Conservation (phyloP, 1,284 basidiomycete genomes). For the Leccinum pallidistipes region DNA sequence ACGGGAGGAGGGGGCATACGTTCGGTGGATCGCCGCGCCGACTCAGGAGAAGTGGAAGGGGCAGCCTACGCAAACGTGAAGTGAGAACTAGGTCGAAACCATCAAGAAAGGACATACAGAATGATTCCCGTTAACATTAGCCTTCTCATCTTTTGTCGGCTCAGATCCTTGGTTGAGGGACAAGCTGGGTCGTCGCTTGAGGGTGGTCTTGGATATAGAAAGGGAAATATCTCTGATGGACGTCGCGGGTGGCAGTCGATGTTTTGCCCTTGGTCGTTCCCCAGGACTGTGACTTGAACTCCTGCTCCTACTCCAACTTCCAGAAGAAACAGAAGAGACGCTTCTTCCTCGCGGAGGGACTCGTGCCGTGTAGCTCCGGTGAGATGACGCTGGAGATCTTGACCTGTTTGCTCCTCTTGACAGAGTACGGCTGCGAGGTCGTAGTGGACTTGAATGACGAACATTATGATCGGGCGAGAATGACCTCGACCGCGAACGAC, state of each 20-base stretch:
- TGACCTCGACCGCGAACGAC: slow-evolving; percentile 62
- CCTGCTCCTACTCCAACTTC: slow-evolving; percentile 51
- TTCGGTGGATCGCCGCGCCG: slow-evolving; percentile 26
- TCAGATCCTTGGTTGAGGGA: slow-evolving; percentile 26
- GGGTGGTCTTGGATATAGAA: slow-evolving; percentile 34
- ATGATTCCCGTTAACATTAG: slow-evolving; percentile 37
- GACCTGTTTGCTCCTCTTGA: slow-evolving; percentile 25
- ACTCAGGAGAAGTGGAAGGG: slow-evolving; percentile 22
- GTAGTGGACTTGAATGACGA: slow-evolving; percentile 46
- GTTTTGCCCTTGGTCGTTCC: slow-evolving; percentile 52
- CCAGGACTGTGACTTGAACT: slow-evolving; percentile 55
- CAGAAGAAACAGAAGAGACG: slow-evolving; percentile 45
- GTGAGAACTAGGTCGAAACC: slow-evolving; percentile 5
- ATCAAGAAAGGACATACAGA: slow-evolving; percentile 24
- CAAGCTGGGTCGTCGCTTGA: slow-evolving; percentile 27
- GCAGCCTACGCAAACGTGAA: slow-evolving; percentile 20
- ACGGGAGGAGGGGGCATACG: slow-evolving; percentile 33
- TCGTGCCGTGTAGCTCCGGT: slow-evolving; percentile 32
- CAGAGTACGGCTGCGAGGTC: slow-evolving; percentile 38
- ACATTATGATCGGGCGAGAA: slow-evolving; percentile 55
- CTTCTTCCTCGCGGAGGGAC: slow-evolving; percentile 41
- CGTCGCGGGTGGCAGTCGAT: slow-evolving; percentile 58
- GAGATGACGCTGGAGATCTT: slow-evolving; percentile 43
- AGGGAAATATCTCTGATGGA: slow-evolving; percentile 43
- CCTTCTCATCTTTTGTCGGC: slow-evolving; percentile 29